Evolutionary conservation across 352 stramenopile species (phyloP).

Genomic region (Phytophthora lateralis): DNA sequence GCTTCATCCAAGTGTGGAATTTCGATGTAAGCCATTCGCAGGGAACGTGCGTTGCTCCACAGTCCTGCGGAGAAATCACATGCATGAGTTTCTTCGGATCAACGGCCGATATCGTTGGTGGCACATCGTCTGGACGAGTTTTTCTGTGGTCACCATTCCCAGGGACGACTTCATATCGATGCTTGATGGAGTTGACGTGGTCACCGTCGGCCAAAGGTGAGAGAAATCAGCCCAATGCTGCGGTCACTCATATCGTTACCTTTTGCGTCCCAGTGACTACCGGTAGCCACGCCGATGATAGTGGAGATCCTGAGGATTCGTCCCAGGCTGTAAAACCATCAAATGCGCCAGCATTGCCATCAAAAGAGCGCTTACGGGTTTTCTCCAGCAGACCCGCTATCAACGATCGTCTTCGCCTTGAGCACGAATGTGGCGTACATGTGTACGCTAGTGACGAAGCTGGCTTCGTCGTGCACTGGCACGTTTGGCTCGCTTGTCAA

Average conservation of each 20-base stretch:
- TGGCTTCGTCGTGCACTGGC: conserved; percentile 48
- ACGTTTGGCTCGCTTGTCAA: conserved; percentile 22
- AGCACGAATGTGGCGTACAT: conserved; percentile 35
- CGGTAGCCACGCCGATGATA: not conserved
- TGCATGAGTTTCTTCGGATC: conserved; percentile 58
- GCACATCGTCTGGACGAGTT: conserved; percentile 48
- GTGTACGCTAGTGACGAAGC: conserved; percentile 54
- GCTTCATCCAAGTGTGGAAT: conserved; percentile 77
- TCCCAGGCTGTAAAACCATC: not conserved
- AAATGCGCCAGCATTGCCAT: conserved; percentile 4
- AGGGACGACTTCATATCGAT: conserved; percentile 34
- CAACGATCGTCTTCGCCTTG: conserved; percentile 34
- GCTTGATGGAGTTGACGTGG: conserved; percentile 22
- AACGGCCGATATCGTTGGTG: conserved; percentile 53
- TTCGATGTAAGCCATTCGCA: conserved; percentile 72
- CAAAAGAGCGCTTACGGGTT: conserved; percentile 22
- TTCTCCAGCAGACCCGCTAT: conserved; percentile 28
- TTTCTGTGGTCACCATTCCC: conserved; percentile 49
- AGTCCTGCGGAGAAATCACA: conserved; percentile 50
- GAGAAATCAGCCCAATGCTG: not conserved
- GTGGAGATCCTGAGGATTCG: not conserved
- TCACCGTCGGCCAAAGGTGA: not conserved
- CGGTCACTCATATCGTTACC: conserved; percentile 25
- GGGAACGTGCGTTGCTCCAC: conserved; percentile 53
- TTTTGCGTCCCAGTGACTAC: conserved; percentile 9